A percentile compares a stretch with the other conserved stretches of the same genome.
These are phyloP conservation scores for Ophiostoma sp. DNA, from an alignment of 2,329 filamentous ascomycete species.

Conservation along the genomic window DNA sequence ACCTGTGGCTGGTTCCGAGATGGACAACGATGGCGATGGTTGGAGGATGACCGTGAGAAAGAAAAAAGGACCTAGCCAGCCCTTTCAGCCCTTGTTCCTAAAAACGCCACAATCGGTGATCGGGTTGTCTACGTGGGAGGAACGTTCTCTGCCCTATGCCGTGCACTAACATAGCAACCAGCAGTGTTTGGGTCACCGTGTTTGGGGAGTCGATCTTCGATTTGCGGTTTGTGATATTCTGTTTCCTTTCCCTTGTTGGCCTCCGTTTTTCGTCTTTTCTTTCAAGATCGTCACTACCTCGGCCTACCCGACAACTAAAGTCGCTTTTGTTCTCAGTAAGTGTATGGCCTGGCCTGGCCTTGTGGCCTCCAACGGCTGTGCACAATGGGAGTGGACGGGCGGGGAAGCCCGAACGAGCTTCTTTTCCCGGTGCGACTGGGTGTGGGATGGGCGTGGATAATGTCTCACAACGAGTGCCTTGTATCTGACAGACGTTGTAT, in stretches of 20 bases:
- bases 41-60: not conserved
- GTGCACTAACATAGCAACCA: not conserved
- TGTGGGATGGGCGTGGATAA: not conserved
- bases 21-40: not conserved
- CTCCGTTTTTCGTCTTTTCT: not conserved
- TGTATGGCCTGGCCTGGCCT: not conserved
- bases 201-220: not conserved
- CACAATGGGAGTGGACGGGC: not conserved
- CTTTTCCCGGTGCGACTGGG: not conserved
- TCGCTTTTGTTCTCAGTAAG: no score
- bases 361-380: not conserved
- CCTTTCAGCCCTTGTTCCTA: not conserved
- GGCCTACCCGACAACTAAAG: not conserved
- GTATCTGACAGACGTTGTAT: no score
- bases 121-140: not conserved
- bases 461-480: not conserved
- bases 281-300: not conserved
- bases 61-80: not conserved
- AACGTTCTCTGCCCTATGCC: not conserved
- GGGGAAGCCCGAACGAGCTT: not conserved
- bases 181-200: not conserved
- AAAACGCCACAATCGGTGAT: conserved; percentile 12
- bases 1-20: not conserved
- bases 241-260: not conserved
- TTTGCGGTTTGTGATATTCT: not conserved